Evolutionary conservation across 139 green algal species (phyloP).

Genomic region (Chlamydomonas sp.): DNA sequence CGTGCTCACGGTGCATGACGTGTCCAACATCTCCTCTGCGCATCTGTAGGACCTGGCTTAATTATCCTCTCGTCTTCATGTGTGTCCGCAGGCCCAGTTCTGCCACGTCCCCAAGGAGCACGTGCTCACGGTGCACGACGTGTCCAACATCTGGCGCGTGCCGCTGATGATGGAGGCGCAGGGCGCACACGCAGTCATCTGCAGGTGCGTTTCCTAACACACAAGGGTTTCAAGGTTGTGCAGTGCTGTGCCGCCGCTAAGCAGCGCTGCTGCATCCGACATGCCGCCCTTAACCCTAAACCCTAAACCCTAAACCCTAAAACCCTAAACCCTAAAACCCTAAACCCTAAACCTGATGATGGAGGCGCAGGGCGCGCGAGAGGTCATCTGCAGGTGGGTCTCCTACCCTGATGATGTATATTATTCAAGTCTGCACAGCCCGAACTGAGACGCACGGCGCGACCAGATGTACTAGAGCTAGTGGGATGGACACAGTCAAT

Average conservation of each 20-base stretch:
- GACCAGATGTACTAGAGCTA: too few relatives aligned
- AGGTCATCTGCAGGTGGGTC: conserved; percentile 46
- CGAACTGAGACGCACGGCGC: too few relatives aligned
- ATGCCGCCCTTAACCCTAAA: too few relatives aligned
- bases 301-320: too few relatives aligned
- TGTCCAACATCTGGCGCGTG: conserved; percentile 98
- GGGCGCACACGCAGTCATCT: conserved; percentile 62
- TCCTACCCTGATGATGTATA: too few relatives aligned
- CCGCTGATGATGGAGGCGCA: conserved; percentile 75
- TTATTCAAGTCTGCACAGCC: too few relatives aligned
- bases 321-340: not conserved
- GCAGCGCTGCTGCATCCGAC: not conserved
- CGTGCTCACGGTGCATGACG: conserved; percentile 93
- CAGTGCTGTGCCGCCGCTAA: not conserved
- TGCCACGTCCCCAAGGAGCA: conserved; percentile 79
- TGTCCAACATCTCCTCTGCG: conserved; percentile 99
- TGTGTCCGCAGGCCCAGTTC: conserved; percentile 73
- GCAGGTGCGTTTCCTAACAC: conserved; percentile 19
- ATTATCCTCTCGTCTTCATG: not conserved
- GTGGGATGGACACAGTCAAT: too few relatives aligned
- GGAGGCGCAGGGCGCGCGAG: conserved; percentile 61
- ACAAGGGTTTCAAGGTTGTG: not conserved
- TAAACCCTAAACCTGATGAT: conserved; percentile 50
- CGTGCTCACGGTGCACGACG: conserved; percentile 93
- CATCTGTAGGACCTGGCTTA: too few relatives aligned